These are phyloP conservation scores for Eudorina sp. DNA, from an alignment of 139 green algal species.

Conservation along the genomic window DNA sequence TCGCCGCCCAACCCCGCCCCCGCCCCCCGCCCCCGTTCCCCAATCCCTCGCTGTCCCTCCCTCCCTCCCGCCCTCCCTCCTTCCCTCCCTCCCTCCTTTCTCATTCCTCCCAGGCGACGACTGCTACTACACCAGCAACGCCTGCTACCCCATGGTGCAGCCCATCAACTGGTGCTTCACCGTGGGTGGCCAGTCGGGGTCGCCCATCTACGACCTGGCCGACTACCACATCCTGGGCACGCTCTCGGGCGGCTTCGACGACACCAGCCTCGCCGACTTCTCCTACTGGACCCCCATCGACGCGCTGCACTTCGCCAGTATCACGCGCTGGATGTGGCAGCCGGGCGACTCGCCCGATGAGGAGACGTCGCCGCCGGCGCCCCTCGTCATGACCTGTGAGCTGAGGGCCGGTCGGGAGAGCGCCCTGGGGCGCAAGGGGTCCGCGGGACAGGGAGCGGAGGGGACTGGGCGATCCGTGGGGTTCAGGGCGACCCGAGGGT, in stretches of 20 bases:
- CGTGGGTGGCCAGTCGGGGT: conserved; percentile 45
- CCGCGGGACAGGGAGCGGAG: too few relatives aligned
- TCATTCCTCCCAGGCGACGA: conserved; percentile 34
- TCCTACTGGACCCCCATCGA: conserved; percentile 48
- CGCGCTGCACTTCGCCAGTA: conserved; percentile 11
- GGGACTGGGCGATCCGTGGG: too few relatives aligned
- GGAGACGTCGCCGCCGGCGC: neutral
- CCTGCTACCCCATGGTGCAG: conserved; percentile 25
- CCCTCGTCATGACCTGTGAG: neutral
- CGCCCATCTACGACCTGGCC: conserved; percentile 55
- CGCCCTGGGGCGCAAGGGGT: too few relatives aligned
- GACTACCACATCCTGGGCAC: conserved; percentile 52
- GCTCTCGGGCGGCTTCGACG: conserved; percentile 34
- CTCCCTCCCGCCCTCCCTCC: too few relatives aligned
- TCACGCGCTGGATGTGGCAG: conserved; percentile 40
- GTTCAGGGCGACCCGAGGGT: too few relatives aligned
- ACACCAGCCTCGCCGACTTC: neutral
- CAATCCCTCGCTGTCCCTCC: too few relatives aligned
- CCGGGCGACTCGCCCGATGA: neutral
- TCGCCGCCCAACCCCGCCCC: too few relatives aligned
- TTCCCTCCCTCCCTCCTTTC: too few relatives aligned
- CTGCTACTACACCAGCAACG: conserved; percentile 46
- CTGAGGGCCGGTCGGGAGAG: too few relatives aligned
- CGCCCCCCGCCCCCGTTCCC: too few relatives aligned
- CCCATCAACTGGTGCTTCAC: conserved; percentile 60